These are phyloP conservation scores for Mucor saturninus DNA, from an alignment of 371 early-diverging fungal genomes.

Conservation along the genomic window DNA sequence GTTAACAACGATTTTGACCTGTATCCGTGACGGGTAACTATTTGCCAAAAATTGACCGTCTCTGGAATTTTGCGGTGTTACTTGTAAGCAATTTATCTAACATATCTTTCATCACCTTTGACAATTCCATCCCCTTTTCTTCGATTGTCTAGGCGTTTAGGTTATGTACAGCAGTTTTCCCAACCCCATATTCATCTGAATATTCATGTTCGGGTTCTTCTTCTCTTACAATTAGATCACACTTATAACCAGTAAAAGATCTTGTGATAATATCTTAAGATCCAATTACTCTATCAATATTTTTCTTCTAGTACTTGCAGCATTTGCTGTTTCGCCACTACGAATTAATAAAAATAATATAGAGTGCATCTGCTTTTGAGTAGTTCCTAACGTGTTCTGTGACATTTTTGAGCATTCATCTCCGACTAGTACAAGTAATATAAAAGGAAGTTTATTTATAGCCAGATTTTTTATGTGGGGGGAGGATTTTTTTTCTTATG, in stretches of 20 bases:
- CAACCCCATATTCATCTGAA: constrained; percentile 16
- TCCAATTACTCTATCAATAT: constrained; percentile 18
- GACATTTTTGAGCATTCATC: no score
- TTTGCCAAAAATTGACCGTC: no score
- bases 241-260: no score
- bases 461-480: no score
- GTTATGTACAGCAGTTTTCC: constrained; percentile 14
- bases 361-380: no score
- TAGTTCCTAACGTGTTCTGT: no score
- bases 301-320: constrained; percentile 16
- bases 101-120: constrained; percentile 24
- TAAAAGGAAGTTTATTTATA: no score
- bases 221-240: constrained; percentile 20
- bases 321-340: constrained; percentile 16
- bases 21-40: no score
- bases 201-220: constrained; percentile 13
- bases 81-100: constrained; percentile 12
- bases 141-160: constrained; percentile 12
- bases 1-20: no score
- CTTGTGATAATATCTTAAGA: constrained; percentile 9
- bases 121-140: constrained; percentile 22
- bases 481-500: no score
- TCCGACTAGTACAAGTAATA: no score
- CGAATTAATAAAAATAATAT: constrained; percentile 7
- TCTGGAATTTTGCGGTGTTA: neutral